These are phyloP conservation scores for Carex kokanica DNA, from an alignment of 176 grass and related monocot genomes.

Conservation along the genomic window DNA sequence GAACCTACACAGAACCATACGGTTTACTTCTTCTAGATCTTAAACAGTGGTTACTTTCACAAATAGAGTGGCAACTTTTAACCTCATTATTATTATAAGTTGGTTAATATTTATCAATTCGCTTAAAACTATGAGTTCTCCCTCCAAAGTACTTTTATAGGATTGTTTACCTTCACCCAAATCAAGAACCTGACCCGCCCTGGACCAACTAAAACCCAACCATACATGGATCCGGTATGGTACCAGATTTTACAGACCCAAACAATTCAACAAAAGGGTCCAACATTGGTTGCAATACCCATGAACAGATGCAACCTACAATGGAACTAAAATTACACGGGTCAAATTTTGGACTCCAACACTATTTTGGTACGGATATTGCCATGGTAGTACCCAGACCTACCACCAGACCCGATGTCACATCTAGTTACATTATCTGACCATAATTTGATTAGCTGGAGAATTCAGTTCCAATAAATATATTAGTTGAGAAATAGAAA, in stretches of 20 bases:
- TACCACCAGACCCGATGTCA: background rate
- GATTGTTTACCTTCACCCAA: background rate
- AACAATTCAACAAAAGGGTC: background rate
- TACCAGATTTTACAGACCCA: background rate
- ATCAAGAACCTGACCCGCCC: background rate
- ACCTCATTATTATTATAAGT: background rate
- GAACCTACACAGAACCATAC: constrained; percentile 37
- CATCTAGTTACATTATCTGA: background rate
- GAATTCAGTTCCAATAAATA: background rate
- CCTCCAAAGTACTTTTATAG: background rate
- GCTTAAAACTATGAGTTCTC: background rate
- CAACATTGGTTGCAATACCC: background rate
- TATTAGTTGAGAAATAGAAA: background rate
- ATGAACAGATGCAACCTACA: background rate
- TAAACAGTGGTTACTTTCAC: constrained; percentile 9
- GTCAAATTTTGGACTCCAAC: background rate
- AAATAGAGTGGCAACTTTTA: background rate
- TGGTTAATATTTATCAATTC: background rate
- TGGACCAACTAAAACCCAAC: background rate
- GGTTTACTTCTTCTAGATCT: constrained; percentile 37
- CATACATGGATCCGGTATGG: background rate
- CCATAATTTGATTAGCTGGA: background rate
- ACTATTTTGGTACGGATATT: background rate
- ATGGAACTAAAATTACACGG: background rate
- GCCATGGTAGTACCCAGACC: background rate